phyloP scores from a whole-genome alignment of 2,329 filamentous ascomycete genomes.

The Aspergillus thermomutatus region DNA sequence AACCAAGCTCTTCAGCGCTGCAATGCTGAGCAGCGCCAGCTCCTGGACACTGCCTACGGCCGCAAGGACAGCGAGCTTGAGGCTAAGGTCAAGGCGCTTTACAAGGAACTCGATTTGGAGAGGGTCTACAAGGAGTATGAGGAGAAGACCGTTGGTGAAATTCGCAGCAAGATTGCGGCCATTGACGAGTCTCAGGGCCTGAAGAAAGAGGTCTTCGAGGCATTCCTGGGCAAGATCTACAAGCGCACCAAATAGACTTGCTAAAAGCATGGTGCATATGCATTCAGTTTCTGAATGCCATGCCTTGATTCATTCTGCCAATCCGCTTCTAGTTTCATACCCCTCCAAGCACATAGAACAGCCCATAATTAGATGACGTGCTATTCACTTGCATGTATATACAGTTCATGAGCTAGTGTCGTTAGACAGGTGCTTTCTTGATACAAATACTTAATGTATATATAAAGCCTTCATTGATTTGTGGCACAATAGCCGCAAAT shows the following conservation, averaged over 20 bases:
- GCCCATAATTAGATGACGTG: neutral
- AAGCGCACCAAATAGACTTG: conserved; percentile 81
- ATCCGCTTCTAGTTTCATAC: neutral
- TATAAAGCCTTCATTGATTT: neutral
- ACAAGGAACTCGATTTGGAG: conserved; percentile 79
- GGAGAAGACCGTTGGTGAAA: conserved; percentile 76
- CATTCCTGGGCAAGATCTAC: conserved; percentile 95
- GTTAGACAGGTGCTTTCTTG: neutral
- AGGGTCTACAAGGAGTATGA: conserved; percentile 84
- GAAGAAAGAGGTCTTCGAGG: conserved; percentile 85
- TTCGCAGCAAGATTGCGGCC: conserved; percentile 69
- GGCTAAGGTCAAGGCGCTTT: conserved; percentile 82
- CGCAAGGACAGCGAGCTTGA: conserved; percentile 83
- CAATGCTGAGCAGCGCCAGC: conserved; percentile 78
- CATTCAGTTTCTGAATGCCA: neutral
- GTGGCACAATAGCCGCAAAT: neutral
- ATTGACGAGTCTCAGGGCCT: conserved; percentile 84
- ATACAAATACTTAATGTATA: neutral
- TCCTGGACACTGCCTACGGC: conserved; percentile 91
- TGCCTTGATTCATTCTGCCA: neutral
- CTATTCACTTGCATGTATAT: neutral
- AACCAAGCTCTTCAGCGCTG: conserved; percentile 85
- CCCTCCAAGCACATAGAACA: neutral
- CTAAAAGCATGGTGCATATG: neutral
- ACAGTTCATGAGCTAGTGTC: neutral